A percentile compares a stretch with the other conserved stretches of the same genome.
These are phyloP conservation scores for Colletotrichum karsti DNA, from an alignment of 2,329 filamentous ascomycete species.

Conservation along the genomic window DNA sequence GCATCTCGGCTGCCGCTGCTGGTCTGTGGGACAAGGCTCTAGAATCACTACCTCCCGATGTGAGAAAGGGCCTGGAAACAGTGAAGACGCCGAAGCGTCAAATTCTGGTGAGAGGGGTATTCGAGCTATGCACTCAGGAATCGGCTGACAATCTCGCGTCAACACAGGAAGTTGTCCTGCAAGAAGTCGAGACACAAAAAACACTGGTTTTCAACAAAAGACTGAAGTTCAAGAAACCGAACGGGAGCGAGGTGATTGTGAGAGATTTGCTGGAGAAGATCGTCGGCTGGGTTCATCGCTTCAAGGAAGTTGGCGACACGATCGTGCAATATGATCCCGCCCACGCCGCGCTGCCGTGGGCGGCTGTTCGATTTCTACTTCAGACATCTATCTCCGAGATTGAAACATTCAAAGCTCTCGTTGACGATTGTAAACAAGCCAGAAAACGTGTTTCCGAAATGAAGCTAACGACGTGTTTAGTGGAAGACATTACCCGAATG, in stretches of 20 bases:
- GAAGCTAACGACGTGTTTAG: neutral
- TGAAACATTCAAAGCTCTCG: neutral
- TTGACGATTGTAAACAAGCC: neutral
- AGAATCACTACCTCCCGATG: no score
- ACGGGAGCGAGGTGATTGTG: neutral
- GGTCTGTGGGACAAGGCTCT: no score
- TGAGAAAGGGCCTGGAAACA: no score
- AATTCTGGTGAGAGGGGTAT: no score
- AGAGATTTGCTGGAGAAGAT: slow-evolving; percentile 21
- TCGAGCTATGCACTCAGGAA: no score
- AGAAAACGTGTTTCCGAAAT: neutral
- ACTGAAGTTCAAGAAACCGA: neutral
- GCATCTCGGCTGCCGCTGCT: no score
- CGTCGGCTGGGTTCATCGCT: slow-evolving; percentile 35
- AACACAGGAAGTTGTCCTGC: no score
- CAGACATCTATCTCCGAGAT: slow-evolving; percentile 1
- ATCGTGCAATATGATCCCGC: slow-evolving; percentile 36
- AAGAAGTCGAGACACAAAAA: no score
- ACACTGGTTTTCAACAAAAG: no score
- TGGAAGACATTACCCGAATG: neutral
- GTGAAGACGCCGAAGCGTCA: no score
- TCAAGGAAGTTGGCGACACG: slow-evolving; percentile 37
- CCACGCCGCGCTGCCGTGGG: slow-evolving; percentile 40
- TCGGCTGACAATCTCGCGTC: no score
- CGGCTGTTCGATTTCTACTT: slow-evolving; percentile 37